Base-by-base conservation (phyloP, 441 rosid species). In the Sinapis alba region DNA sequence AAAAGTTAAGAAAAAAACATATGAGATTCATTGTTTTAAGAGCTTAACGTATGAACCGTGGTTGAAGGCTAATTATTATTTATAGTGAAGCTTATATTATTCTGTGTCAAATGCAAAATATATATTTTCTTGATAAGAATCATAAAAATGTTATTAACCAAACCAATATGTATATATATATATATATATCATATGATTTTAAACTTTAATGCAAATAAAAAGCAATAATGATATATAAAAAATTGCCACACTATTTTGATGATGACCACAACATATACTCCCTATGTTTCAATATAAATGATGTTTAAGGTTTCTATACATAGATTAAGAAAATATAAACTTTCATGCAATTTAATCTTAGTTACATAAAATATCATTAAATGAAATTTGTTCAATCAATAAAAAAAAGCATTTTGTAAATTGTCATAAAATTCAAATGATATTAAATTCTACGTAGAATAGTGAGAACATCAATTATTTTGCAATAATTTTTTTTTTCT, bases 21-120 rank as follows among this genome's bases (percentile, higher is more conserved):
- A 5, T 11, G 53, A 69, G 57, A 53, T 58, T 66, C 71, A 50
- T 16, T 7, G 54, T 50, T 50, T 50, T 50, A 50, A 50, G 54
- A 50, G 21, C 21, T 47, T 6, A 16, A 2, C 11, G 54, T 50
- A 2, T 50, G 54, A 50, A 50, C 54, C 54, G 21, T 4, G 4
- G 51, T 47, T 47, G 21, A 47, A 47, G 21, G 20, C 21, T 15
- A 47, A 47, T 43, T 43, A n/a, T 43, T 43, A 43, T 47, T 47
- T 47, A 47, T 6, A 45, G 9, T n/a, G 53, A 45, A 36, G n/a
- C 51, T 43, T 43, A 43, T 43, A 43, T 43, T n/a, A 43, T 43
- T 45, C 19, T 45, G 53, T 15, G 53, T 45, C 53, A 45, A 45
- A 45, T 45, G 8, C 50, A 45, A 47, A 10, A 15, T 16, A 47